Percentiles rank a stretch among this genome's conserved stretches.
phyloP scores from a whole-genome alignment of 352 stramenopile species.

The Phytophthora pluvialis region DNA sequence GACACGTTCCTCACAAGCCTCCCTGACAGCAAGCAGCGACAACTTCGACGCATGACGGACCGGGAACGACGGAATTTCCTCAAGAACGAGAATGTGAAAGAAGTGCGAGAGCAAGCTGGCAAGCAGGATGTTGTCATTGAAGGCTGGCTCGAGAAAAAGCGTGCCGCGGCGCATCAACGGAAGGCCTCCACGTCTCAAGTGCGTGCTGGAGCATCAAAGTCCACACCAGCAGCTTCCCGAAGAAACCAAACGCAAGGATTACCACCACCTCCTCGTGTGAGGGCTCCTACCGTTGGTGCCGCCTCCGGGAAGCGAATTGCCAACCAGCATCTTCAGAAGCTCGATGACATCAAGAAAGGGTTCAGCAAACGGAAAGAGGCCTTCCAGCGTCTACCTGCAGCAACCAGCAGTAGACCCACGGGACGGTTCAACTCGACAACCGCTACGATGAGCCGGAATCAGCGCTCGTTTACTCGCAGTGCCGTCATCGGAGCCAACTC shows the following conservation, averaged over 20 bases:
- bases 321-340: slow-evolving; percentile 66
- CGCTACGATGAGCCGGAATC: slow-evolving; percentile 9
- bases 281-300: slow-evolving; percentile 48
- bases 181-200: slow-evolving; percentile 48
- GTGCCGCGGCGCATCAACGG: slow-evolving; percentile 59
- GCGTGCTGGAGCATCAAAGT: slow-evolving; percentile 19
- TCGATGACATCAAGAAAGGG: slow-evolving; percentile 70
- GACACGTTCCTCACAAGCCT: slow-evolving; percentile 69
- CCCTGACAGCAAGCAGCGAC: slow-evolving; percentile 64
- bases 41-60: slow-evolving; percentile 70
- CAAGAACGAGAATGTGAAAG: slow-evolving; percentile 62
- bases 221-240: slow-evolving; percentile 1
- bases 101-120: slow-evolving; percentile 37
- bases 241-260: slow-evolving; percentile 27
- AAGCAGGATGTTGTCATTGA: slow-evolving; percentile 83
- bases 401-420: slow-evolving; percentile 8
- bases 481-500: slow-evolving; percentile 23
- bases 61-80: slow-evolving; percentile 62
- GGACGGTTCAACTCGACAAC: slow-evolving; percentile 26
- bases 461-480: slow-evolving; percentile 34
- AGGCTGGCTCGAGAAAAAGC: slow-evolving; percentile 75
- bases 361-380: slow-evolving; percentile 64
- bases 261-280: slow-evolving; percentile 51
- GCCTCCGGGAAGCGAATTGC: slow-evolving; percentile 61
- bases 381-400: slow-evolving; percentile 46